Evolutionary conservation across 2,329 filamentous ascomycete species (phyloP).

Genomic region (Cercospora beticola): DNA sequence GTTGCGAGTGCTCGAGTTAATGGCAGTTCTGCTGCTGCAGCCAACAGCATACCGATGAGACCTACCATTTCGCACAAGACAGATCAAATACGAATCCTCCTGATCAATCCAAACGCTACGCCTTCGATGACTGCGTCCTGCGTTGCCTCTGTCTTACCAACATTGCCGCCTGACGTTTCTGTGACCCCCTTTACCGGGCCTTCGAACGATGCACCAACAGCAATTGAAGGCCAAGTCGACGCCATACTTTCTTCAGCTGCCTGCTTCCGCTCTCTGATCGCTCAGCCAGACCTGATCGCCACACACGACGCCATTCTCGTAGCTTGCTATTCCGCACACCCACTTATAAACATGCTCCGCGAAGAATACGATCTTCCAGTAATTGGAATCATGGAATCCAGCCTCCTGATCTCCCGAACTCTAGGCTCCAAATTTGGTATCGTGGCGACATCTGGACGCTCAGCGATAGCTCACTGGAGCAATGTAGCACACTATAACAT

Average conservation of each 20-base stretch:
- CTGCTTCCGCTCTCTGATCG: constrained; percentile 47
- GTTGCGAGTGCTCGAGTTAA: background rate
- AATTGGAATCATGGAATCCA: constrained; percentile 55
- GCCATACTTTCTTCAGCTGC: constrained; percentile 53
- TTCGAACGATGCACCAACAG: constrained; percentile 47
- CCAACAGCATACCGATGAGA: background rate
- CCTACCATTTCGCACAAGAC: background rate
- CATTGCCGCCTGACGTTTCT: constrained; percentile 49
- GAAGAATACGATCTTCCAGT: constrained; percentile 49
- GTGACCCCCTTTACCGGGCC: constrained; percentile 55
- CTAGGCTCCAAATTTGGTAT: constrained; percentile 51
- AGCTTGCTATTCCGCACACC: constrained; percentile 52
- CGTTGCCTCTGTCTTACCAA: constrained; percentile 45
- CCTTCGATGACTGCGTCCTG: constrained; percentile 51
- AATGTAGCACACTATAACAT: constrained; percentile 46
- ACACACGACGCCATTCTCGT: constrained; percentile 51
- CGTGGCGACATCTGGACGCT: constrained; percentile 44
- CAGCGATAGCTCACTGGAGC: constrained; percentile 44
- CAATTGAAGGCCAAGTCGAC: constrained; percentile 54
- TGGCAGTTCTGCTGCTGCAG: background rate
- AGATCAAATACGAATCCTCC: constrained; percentile 43
- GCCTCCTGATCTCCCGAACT: constrained; percentile 51
- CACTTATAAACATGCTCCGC: constrained; percentile 48
- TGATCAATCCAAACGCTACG: constrained; percentile 53
- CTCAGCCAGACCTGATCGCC: constrained; percentile 36